phyloP scores from a whole-genome alignment of 2,329 filamentous ascomycete genomes.

The Fusarium concolor region DNA sequence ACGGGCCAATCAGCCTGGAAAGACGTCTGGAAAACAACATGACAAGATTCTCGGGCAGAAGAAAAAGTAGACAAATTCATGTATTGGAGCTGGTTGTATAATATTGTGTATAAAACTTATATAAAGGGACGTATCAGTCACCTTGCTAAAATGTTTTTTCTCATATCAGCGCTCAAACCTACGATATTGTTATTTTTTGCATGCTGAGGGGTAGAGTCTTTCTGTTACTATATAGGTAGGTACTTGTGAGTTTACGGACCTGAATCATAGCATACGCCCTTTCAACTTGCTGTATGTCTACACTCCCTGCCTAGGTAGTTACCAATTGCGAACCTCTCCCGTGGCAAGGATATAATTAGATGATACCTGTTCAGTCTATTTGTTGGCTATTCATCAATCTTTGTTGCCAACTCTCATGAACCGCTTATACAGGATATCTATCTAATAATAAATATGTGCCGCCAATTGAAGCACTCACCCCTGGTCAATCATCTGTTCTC shows the following conservation, averaged over 20 bases:
- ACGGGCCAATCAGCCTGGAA: no score
- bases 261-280: not conserved
- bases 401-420: not conserved
- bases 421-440: not conserved
- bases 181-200: not conserved
- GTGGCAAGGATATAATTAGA: not conserved
- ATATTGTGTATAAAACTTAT: slow-evolving; percentile 42
- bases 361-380: not conserved
- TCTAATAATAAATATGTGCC: not conserved
- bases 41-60: slow-evolving; percentile 34
- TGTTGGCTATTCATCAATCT: not conserved
- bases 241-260: not conserved
- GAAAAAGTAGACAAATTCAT: slow-evolving; percentile 27
- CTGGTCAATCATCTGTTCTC: not conserved
- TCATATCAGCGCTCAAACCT: not conserved
- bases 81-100: slow-evolving; percentile 42
- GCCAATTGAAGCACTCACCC: not conserved
- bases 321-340: not conserved
- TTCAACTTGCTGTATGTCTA: not conserved
- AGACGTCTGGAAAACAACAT: slow-evolving; percentile 24
- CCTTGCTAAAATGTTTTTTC: not conserved
- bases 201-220: not conserved
- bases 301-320: no score
- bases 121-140: slow-evolving; percentile 36
- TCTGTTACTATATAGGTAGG: not conserved